Evolutionary conservation across 2,329 filamentous ascomycete genomes (phyloP).

Genomic region (Colletotrichum salicis): DNA sequence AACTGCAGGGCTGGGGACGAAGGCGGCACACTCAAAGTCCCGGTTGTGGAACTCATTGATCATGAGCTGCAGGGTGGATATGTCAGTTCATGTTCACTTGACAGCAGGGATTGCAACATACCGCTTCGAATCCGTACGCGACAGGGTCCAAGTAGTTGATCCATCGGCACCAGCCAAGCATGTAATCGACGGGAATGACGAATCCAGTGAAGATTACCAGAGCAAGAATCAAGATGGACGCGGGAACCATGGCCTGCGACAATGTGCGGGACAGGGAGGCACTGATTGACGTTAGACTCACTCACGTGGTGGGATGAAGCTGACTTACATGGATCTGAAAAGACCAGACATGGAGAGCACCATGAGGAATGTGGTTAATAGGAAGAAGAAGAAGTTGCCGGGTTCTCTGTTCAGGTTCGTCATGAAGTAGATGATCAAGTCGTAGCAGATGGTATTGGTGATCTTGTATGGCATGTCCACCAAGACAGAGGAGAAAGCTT

Average conservation of each 20-base stretch:
- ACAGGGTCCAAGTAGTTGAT: slow-evolving; percentile 65
- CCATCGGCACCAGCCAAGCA: slow-evolving; percentile 61
- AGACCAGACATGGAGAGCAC: slow-evolving; percentile 49
- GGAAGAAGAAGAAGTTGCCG: slow-evolving; percentile 64
- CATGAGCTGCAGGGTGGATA: slow-evolving; percentile 44
- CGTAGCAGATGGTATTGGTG: slow-evolving; percentile 66
- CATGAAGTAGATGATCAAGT: slow-evolving; percentile 73
- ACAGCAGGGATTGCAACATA: slow-evolving; percentile 42
- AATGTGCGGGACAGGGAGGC: slow-evolving; percentile 58
- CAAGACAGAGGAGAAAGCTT: slow-evolving; percentile 30
- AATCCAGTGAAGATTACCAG: slow-evolving; percentile 68
- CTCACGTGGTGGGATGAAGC: too few species aligned
- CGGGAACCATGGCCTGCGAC: slow-evolving; percentile 63
- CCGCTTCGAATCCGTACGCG: slow-evolving; percentile 73
- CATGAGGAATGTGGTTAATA: slow-evolving; percentile 60
- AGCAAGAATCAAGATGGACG: slow-evolving; percentile 61
- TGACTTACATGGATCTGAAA: slow-evolving; percentile 55
- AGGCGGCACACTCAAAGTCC: slow-evolving; percentile 49
- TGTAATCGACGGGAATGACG: slow-evolving; percentile 52
- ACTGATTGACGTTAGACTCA: slow-evolving; percentile 40
- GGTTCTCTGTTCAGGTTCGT: slow-evolving; percentile 66
- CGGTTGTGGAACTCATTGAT: slow-evolving; percentile 71
- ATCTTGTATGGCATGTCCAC: slow-evolving; percentile 45
- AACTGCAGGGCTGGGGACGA: slow-evolving; percentile 33
- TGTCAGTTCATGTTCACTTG: not conserved